Evolutionary conservation across 129 eudicot genomes (phyloP), one percentile per base, ranked within the genome.

Genomic region (Chrysanthemum lavandulifolium): DNA sequence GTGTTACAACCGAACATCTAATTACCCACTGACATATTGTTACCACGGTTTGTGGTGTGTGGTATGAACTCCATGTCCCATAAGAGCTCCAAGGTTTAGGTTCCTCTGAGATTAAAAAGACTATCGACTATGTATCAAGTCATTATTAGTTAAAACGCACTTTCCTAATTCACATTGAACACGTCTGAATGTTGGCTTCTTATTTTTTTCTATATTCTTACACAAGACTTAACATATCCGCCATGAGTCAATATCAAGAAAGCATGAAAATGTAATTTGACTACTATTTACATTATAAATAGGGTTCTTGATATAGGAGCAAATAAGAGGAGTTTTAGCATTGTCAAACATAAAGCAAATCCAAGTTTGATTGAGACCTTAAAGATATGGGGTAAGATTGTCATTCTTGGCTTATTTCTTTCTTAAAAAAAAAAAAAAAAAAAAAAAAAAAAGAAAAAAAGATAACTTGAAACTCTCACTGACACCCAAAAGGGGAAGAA

Each of bases 201-300:
- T 47, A 19, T 9, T 65, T 36, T 33, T 33, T 33, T 33, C 40
- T 33, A 4, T 33, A 0, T 33, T 33, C 25, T 31, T 48, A 69
- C 52, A 25, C 11, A 52, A 8, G n/a, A 13, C 13, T 13, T 14
- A 56, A 56, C 23, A 58, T 40, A 47, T 18, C 57, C 55, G 47
- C 18, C 23, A 19, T 72, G 10, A 23, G 11, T 61, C 49, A 13
- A 59, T 40, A 18, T 14, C 18, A 27, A 23, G 67, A 59, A 67
- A 72, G 68, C 76, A 59, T 61, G 61, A 49, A 61, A 73, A 11
- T 60, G 47, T 61, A 48, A 49, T 60, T 73, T 27, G 77, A 49
- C 61, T 36, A 27, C 62, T 13, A 15, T 49, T 33, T 64, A 62
- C 65, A 74, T 74, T 71, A 64, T 65, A 6, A 27, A 51, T 13